A percentile compares a stretch with the other conserved stretches of the same genome.
These are phyloP conservation scores for Zopfochytrium polystomum DNA, from an alignment of 371 early-diverging fungal genomes.

Conservation along the genomic window DNA sequence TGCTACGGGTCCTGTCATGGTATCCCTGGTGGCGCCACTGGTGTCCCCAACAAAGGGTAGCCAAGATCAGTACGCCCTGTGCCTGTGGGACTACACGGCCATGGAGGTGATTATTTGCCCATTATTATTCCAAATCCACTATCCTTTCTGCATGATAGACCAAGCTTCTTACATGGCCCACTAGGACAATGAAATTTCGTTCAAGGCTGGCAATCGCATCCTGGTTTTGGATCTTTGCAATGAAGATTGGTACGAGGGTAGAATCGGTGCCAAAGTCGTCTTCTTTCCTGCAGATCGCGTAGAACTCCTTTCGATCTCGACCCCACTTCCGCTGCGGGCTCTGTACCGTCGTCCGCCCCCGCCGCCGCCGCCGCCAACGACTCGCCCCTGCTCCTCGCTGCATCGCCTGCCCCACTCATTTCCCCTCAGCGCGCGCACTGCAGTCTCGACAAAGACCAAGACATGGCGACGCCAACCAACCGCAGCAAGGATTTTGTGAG, in stretches of 20 bases:
- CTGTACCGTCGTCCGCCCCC: too few species aligned
- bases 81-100: constrained; percentile 42
- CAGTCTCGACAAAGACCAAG: too few species aligned
- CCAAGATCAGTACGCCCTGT: constrained; percentile 16
- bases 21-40: not conserved
- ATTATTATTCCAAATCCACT: not conserved
- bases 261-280: constrained; percentile 25
- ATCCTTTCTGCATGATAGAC: too few species aligned
- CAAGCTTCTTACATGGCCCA: too few species aligned
- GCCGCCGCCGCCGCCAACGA: too few species aligned
- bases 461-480: too few species aligned
- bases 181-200: constrained; percentile 51
- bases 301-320: constrained; percentile 12
- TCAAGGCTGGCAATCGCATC: constrained; percentile 42
- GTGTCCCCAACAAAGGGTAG: not conserved
- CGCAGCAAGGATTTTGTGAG: too few species aligned
- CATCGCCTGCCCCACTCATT: too few species aligned
- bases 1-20: too few species aligned
- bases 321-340: not conserved
- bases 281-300: constrained; percentile 55
- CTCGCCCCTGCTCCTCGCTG: too few species aligned
- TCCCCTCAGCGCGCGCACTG: too few species aligned
- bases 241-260: constrained; percentile 54
- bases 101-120: constrained; percentile 28
- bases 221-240: constrained; percentile 46